These are phyloP conservation scores for Fraxinus sp. DNA, from an alignment of 305 asterid genomes.

Conservation along the genomic window DNA sequence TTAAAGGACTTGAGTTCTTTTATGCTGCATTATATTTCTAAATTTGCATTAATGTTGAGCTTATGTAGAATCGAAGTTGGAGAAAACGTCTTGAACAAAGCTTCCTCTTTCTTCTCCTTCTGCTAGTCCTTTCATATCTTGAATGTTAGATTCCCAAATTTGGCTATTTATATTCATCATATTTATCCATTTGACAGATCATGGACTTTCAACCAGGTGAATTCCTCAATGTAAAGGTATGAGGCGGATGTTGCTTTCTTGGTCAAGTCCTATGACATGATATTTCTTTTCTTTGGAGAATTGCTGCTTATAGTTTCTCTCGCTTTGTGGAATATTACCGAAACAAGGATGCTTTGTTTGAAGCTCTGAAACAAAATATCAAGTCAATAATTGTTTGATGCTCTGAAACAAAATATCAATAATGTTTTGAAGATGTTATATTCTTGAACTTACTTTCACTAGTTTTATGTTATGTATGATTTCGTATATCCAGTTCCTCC, in stretches of 20 bases:
- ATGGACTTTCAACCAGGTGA: conserved; percentile 99
- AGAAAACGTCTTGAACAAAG: background rate
- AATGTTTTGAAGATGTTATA: background rate
- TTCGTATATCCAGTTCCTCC: background rate
- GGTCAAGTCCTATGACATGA: background rate
- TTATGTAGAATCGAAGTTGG: background rate
- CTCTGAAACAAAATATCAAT: background rate
- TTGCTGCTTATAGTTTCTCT: background rate
- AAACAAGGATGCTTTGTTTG: background rate
- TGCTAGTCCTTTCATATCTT: background rate
- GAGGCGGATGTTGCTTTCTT: conserved; percentile 7
- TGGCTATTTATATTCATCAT: background rate
- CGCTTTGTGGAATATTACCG: background rate
- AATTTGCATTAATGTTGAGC: background rate
- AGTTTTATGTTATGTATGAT: background rate
- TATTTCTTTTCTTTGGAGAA: background rate
- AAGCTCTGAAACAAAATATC: background rate
- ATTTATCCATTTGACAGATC: conserved; percentile 49
- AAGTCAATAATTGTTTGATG: background rate
- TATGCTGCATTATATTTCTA: background rate
- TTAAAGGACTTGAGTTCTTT: conserved; percentile 2
- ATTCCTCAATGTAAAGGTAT: conserved; percentile 92
- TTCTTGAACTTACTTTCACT: background rate
- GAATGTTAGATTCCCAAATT: background rate
- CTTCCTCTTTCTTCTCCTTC: background rate